Evolutionary conservation across 768 basidiomycete genomes (phyloP), one percentile per base, ranked within the genome.

Genomic region (Russula vinacea): DNA sequence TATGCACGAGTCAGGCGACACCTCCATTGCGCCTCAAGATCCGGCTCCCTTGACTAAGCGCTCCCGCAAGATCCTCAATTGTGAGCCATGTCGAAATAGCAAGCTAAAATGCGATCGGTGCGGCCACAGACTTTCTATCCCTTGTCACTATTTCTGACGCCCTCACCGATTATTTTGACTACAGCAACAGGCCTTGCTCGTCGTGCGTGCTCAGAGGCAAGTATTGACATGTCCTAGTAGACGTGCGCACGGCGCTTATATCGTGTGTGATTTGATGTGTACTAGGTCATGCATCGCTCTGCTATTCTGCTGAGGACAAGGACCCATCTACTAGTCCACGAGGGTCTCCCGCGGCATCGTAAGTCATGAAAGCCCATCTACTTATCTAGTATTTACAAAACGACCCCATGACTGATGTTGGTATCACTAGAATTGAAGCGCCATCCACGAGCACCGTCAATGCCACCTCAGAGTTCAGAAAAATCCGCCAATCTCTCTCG

Each of bases 81-180:
- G 68, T 49, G 61, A 67, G 56, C 66, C 68, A 26, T 68, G 68
- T 57, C 60, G 68, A 56, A 63, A 60, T 45, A 68, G 68, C 62
- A 68, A 68, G 59, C 66, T 68, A 58, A 68, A 68, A n/a, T 68
- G 67, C 19, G 67, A 68, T 42, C 61, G 68, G 68, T 68, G 45
- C 35, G 56, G 29, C 39, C 45, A 47, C 29, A 33, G 24, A 2
- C 17, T 24, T 24, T 35, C 24, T 5, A 35, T 32, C 29, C 54
- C 14, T 47, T 29, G 22, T 16, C 35, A 19, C 33, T 40, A 22
- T 22, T 13, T 22, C 13, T 37, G 7, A 29, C 29, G 11, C 35
- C 17, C 52, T 33, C 22, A 32, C 49, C 56, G 40, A 55, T 50
- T 22, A 1, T 39, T 50, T 47, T 11, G 47, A 58, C 7, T 26